Evolutionary conservation across 1,284 basidiomycete species (phyloP).

Genomic region (Grifola frondosa): DNA sequence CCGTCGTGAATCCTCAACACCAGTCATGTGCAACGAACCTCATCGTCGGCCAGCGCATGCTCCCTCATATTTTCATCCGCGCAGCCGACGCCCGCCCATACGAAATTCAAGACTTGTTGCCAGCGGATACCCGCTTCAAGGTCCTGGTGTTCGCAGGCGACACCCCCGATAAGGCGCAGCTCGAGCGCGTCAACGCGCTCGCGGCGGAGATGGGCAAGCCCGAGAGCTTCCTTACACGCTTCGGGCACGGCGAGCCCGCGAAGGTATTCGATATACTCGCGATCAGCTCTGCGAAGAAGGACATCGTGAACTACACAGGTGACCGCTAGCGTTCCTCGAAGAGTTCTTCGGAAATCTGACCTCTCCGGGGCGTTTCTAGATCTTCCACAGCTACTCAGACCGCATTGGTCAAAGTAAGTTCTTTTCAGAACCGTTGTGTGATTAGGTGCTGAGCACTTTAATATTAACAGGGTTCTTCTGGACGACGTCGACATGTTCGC

Average conservation of each 20-base stretch:
- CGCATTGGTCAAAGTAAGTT: constrained; percentile 68
- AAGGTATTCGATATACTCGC: constrained; percentile 55
- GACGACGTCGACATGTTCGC: constrained; percentile 38
- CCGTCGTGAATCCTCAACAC: constrained; percentile 44
- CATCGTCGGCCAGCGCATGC: constrained; percentile 57
- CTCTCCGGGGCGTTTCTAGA: constrained; percentile 16
- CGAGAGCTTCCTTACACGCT: constrained; percentile 39
- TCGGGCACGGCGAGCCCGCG: constrained; percentile 18
- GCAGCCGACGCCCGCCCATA: constrained; percentile 62
- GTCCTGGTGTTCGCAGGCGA: constrained; percentile 69
- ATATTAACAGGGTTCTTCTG: constrained; percentile 27
- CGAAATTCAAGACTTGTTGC: constrained; percentile 69
- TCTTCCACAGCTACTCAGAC: constrained; percentile 50
- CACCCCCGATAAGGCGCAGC: constrained; percentile 39
- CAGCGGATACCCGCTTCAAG: constrained; percentile 73
- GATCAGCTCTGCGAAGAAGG: constrained; percentile 48
- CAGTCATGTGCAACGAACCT: constrained; percentile 49
- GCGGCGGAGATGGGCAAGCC: constrained; percentile 43
- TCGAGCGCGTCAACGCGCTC: constrained; percentile 39
- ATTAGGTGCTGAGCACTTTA: neutral
- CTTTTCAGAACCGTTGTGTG: neutral
- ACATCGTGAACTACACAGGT: constrained; percentile 43
- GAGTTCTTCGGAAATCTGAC: neutral
- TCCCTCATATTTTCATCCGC: constrained; percentile 58
- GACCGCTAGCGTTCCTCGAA: no score